Evolutionary conservation across 169 alveolate species (phyloP).

Genomic region (Cryptosporidium parvum): DNA sequence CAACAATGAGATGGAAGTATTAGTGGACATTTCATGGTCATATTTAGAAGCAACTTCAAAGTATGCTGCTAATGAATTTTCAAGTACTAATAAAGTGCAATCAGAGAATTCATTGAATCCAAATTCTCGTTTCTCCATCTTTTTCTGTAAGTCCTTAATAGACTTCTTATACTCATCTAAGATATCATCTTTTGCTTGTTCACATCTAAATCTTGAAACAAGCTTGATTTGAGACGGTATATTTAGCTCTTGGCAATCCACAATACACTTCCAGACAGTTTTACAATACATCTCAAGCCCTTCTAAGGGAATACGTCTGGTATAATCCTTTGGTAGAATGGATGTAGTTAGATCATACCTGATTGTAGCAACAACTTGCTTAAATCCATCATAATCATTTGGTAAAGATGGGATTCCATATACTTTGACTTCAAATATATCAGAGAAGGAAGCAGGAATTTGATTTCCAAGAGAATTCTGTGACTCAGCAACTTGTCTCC

Average conservation of each 20-base stretch:
- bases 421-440: constrained; percentile 45
- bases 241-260: constrained; percentile 52
- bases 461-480: constrained; percentile 8
- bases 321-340: constrained; percentile 77
- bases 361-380: not conserved
- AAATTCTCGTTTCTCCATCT: constrained; percentile 29
- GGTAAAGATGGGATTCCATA: constrained; percentile 73
- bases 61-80: not conserved
- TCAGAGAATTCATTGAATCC: constrained; percentile 11
- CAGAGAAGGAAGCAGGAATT: constrained; percentile 15
- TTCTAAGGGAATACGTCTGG: constrained; percentile 88
- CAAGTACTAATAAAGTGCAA: constrained; percentile 11
- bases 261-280: constrained; percentile 77
- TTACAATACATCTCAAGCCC: constrained; percentile 86
- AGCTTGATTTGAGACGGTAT: constrained; percentile 68
- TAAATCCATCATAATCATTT: constrained; percentile 23
- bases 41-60: constrained; percentile 58
- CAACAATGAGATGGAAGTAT: constrained; percentile 7
- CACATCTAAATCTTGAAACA: constrained; percentile 56
- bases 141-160: not conserved
- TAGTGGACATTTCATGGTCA: constrained; percentile 10
- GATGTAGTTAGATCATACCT: not conserved
- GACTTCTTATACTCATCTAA: not conserved
- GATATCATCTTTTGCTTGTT: constrained; percentile 43
- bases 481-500: constrained; percentile 23